These are phyloP conservation scores for Fusarium armeniacum DNA, from an alignment of 2,329 filamentous ascomycete species.

Conservation along the genomic window DNA sequence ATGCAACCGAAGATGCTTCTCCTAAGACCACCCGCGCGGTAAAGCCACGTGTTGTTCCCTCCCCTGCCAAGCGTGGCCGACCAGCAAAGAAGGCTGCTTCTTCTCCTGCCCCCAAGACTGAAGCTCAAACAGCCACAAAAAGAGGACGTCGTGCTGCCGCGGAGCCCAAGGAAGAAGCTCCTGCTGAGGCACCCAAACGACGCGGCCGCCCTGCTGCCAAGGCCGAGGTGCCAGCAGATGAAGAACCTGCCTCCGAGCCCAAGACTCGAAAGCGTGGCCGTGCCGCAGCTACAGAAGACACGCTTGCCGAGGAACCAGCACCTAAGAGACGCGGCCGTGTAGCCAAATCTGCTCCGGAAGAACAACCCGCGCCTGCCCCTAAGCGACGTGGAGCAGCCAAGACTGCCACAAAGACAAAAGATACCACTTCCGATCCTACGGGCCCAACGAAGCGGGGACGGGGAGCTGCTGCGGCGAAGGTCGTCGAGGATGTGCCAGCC, in stretches of 20 bases:
- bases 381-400: conserved; percentile 28
- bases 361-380: conserved; percentile 10
- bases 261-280: conserved; percentile 43
- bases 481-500: neutral
- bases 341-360: conserved; percentile 17
- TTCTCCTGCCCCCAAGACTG: conserved; percentile 14
- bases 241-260: conserved; percentile 16
- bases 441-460: conserved; percentile 35
- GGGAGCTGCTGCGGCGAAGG: conserved; percentile 10
- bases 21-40: conserved; percentile 22
- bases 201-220: conserved; percentile 44
- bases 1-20: conserved; percentile 2
- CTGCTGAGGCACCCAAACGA: conserved; percentile 32
- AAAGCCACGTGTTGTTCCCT: conserved; percentile 35
- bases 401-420: conserved; percentile 10
- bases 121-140: conserved; percentile 18
- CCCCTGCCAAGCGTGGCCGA: conserved; percentile 43
- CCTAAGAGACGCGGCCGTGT: conserved; percentile 35
- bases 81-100: conserved; percentile 27
- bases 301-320: conserved; percentile 11
- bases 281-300: conserved; percentile 7
- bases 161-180: conserved; percentile 6
- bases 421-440: conserved; percentile 15
- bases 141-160: conserved; percentile 30
- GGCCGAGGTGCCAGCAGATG: neutral